These are phyloP conservation scores for Vaccinium vitisidaea DNA, from an alignment of 148 eudicot genomes.

Conservation along the genomic window DNA sequence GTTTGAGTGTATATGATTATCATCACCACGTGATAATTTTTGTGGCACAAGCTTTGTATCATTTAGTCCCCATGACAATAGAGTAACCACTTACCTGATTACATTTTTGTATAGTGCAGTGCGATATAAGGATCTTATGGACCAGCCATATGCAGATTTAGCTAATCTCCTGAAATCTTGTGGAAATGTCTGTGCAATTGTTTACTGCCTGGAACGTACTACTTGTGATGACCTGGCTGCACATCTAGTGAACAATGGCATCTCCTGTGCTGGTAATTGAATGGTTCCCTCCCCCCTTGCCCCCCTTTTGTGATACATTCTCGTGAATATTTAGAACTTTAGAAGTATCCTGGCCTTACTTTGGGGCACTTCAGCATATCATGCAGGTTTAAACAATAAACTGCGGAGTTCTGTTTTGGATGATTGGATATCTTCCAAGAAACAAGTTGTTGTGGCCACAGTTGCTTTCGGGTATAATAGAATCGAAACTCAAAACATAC, in stretches of 20 bases:
- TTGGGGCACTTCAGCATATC: slow-evolving; percentile 61
- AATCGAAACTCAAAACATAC: background rate
- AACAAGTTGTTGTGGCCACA: slow-evolving; percentile 91
- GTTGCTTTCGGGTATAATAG: slow-evolving; percentile 88
- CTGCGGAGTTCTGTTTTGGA: slow-evolving; percentile 83
- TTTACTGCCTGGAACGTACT: slow-evolving; percentile 93
- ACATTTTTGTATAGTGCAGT: slow-evolving; percentile 43
- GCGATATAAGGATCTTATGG: slow-evolving; percentile 88
- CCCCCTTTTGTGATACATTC: background rate
- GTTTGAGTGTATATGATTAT: background rate
- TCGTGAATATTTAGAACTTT: background rate
- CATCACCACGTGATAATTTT: background rate
- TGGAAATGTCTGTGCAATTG: slow-evolving; percentile 79
- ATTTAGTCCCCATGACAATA: background rate
- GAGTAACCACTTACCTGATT: slow-evolving; percentile 16
- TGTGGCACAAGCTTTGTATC: background rate
- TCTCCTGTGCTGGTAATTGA: slow-evolving; percentile 80
- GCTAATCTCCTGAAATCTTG: slow-evolving; percentile 61
- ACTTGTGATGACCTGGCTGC: slow-evolving; percentile 80
- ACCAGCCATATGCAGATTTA: slow-evolving; percentile 71
- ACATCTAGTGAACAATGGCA: slow-evolving; percentile 61
- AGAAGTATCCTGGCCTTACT: background rate
- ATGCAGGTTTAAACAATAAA: slow-evolving; percentile 90
- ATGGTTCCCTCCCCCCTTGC: background rate
- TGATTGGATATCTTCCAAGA: slow-evolving; percentile 88